Evolutionary conservation across 1,139 yeast species (phyloP).

Genomic region (Debaryomyces sp.): DNA sequence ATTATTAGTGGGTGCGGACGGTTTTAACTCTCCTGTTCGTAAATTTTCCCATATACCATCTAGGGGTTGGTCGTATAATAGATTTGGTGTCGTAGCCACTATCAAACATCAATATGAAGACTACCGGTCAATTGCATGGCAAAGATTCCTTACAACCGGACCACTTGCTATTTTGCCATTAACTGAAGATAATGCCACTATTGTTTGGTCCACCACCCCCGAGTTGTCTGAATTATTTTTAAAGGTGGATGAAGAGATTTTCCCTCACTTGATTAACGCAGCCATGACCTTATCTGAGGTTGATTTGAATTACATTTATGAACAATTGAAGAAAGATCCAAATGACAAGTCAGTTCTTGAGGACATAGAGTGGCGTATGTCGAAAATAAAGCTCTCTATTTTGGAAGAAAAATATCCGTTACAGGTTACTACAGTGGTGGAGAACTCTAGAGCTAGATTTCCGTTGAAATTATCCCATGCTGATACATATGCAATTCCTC

Average conservation of each 20-base stretch:
- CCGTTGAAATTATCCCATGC: constrained; percentile 91
- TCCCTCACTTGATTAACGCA: constrained; percentile 77
- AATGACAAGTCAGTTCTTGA: constrained; percentile 54
- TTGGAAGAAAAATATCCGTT: constrained; percentile 69
- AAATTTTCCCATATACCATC: constrained; percentile 78
- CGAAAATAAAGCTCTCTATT: constrained; percentile 41
- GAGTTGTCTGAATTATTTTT: constrained; percentile 67
- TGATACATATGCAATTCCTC: constrained; percentile 78
- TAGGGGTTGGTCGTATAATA: constrained; percentile 89
- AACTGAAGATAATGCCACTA: constrained; percentile 81
- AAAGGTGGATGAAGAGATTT: constrained; percentile 60
- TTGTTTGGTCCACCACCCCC: constrained; percentile 92
- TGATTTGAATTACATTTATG: constrained; percentile 43
- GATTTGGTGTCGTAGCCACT: constrained; percentile 92
- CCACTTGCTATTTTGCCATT: constrained; percentile 91
- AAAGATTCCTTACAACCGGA: constrained; percentile 87
- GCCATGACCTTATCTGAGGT: constrained; percentile 69
- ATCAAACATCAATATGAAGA: constrained; percentile 74
- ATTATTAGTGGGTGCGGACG: constrained; percentile 91
- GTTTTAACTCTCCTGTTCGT: constrained; percentile 92
- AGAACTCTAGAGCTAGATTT: constrained; percentile 78
- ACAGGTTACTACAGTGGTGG: constrained; percentile 56
- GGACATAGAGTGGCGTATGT: constrained; percentile 76
- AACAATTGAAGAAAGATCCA: constrained; percentile 33
- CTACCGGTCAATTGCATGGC: constrained; percentile 81